A percentile compares a stretch with the other conserved stretches of the same genome.
Conservation (phyloP, 352 stramenopile species). For the Pelagophyceae sp. region DNA sequence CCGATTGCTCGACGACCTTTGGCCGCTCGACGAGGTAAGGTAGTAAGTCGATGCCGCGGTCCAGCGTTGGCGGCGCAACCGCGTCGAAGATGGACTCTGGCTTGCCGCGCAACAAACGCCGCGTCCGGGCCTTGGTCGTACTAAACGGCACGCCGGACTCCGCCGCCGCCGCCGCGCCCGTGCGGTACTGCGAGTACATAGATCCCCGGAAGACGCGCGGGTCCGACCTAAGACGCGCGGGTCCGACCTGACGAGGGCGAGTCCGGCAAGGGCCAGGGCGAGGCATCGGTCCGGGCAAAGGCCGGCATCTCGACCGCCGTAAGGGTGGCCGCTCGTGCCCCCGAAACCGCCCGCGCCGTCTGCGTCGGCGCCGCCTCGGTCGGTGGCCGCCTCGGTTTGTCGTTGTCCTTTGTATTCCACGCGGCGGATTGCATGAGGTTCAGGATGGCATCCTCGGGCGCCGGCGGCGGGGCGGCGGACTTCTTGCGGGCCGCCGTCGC, state of each 20-base stretch:
- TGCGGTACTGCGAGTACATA: background rate
- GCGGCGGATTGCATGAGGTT: no score
- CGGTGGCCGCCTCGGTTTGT: no score
- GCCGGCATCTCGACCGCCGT: no score
- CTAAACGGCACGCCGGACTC: background rate
- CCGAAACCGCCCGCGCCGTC: no score
- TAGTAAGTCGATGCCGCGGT: background rate
- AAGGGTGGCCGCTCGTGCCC: no score
- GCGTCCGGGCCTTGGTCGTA: background rate
- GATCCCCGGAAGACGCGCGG: background rate
- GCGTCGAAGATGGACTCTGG: background rate
- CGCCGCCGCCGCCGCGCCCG: background rate
- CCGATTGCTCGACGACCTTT: no score
- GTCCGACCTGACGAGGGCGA: no score
- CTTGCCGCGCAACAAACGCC: background rate
- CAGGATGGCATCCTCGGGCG: background rate
- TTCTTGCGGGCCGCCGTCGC: no score
- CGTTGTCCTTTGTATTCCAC: no score
- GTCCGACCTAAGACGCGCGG: background rate
- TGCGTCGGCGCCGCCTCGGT: no score
- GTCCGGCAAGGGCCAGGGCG: no score
- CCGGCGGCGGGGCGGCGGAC: background rate
- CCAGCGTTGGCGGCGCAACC: background rate
- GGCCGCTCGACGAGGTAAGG: slow-evolving; percentile 1
- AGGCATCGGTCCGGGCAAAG: no score